Evolutionary conservation across 2,329 filamentous ascomycete species (phyloP), one percentile per base, ranked within the genome.

Genomic region (Dactylonectria macrodidyma): DNA sequence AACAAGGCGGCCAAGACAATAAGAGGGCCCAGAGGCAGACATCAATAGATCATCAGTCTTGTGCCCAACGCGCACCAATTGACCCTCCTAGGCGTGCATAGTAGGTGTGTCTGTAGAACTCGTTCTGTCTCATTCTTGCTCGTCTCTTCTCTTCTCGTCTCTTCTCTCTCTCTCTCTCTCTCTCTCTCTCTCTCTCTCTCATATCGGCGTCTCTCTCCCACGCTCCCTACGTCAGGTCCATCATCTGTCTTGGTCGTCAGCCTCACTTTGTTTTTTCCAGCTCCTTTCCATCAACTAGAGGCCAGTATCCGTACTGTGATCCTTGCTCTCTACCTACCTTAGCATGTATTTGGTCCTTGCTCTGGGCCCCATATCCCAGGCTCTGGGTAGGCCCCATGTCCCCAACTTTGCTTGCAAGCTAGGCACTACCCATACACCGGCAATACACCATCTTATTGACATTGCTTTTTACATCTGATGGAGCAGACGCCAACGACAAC

Each of bases 211-310:
- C 57, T 52, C 54, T 60, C 68, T 44, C 60, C 65, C 68, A 61
- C 46, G 54, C 52, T 50, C 22, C 19, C 19, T 19, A 19, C 12
- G 57, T 50, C 47, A 30, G 24, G n/a, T 46, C 48, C 19, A 54
- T 47, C 26, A 30, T 63, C 56, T 46, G 56, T 36, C 64, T 44
- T 26, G 41, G 54, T 57, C 48, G 71, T 65, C 64, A 71, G 71
- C 74, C 72, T 76, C 72, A 75, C 67, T 62, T 75, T 76, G 55
- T 59, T 71, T 70, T 70, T 63, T 62, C 59, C 48, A 56, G 62
- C 61, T 71, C 61, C 67, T 64, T 65, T 30, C 4, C 7, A 30
- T 30, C 26, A 7, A 30, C 26, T 30, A 4, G 26, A 30, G 26
- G 7, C 26, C 26, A 30, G 26, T 30, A 30, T 7, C 26, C 4